Percentiles rank a stretch among this genome's conserved stretches.
Evolutionary conservation across 176 grass and related monocot genomes (phyloP).

Genomic region (Melocanna baccifera): DNA sequence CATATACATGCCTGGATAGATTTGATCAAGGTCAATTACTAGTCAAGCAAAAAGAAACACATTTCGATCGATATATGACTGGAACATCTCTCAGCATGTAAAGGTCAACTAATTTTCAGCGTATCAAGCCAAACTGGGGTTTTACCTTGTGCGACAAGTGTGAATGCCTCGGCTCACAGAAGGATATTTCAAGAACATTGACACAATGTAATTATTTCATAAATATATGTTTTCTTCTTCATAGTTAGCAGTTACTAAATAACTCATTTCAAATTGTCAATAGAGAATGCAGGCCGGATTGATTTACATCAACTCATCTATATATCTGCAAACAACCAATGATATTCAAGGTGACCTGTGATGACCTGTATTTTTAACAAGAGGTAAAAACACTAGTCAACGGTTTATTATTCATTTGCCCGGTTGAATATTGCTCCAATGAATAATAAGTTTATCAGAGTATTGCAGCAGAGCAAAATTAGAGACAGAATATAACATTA

Average conservation of each 20-base stretch:
- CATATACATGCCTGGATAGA: not conserved
- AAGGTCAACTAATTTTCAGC: not conserved
- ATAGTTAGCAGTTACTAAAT: not conserved
- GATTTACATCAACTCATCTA: not conserved
- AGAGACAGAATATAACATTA: too few species aligned
- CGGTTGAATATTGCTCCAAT: too few species aligned
- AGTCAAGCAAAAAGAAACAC: not conserved
- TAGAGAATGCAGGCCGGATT: not conserved
- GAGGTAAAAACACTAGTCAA: too few species aligned
- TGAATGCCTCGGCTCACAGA: not conserved
- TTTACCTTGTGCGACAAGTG: not conserved
- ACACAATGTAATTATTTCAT: not conserved
- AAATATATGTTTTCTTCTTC: not conserved
- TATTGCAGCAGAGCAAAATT: too few species aligned
- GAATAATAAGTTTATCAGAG: too few species aligned
- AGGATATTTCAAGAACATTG: not conserved
- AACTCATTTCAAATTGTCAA: not conserved
- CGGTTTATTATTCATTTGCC: too few species aligned
- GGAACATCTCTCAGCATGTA: not conserved
- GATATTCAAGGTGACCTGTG: too few species aligned
- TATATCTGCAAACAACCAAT: too few species aligned
- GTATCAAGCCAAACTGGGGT: not conserved
- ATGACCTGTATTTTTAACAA: too few species aligned
- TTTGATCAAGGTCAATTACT: not conserved
- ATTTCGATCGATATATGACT: not conserved